These are phyloP conservation scores for Sugiyamaella lignohabitans DNA, from an alignment of 805 yeast genomes.

Conservation along the genomic window DNA sequence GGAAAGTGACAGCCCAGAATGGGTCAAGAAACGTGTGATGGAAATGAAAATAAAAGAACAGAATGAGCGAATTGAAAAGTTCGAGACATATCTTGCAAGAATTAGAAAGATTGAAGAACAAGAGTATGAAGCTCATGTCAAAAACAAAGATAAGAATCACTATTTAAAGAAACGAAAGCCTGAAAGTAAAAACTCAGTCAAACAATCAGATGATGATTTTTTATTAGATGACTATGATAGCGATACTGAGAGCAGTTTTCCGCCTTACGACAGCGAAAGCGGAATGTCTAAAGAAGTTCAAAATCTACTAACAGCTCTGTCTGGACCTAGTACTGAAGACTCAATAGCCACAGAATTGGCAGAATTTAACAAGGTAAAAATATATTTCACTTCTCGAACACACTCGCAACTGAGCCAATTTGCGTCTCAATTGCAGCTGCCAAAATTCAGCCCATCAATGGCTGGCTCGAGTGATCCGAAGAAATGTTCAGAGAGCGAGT, in stretches of 20 bases:
- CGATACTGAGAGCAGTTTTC: not conserved
- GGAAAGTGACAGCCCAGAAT: slow-evolving; percentile 69
- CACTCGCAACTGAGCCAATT: slow-evolving; percentile 86
- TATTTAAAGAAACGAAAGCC: too few species aligned
- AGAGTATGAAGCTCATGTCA: slow-evolving; percentile 5
- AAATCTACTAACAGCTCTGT: slow-evolving; percentile 39
- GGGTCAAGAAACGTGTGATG: slow-evolving; percentile 48
- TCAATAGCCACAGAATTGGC: slow-evolving; percentile 10
- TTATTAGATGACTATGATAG: slow-evolving; percentile 32
- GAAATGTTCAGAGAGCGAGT: slow-evolving; percentile 37
- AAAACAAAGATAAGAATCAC: not conserved
- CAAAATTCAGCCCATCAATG: slow-evolving; percentile 59
- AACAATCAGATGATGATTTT: slow-evolving; percentile 1
- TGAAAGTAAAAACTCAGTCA: too few species aligned
- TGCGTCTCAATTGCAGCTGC: slow-evolving; percentile 58
- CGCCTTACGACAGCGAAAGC: slow-evolving; percentile 25
- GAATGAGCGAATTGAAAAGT: slow-evolving; percentile 18
- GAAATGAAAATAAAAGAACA: slow-evolving; percentile 18
- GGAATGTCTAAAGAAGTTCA: slow-evolving; percentile 42
- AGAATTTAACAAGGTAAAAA: slow-evolving; percentile 37
- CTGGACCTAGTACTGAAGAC: slow-evolving; percentile 12
- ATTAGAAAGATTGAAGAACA: slow-evolving; percentile 14
- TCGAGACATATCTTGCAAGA: slow-evolving; percentile 20
- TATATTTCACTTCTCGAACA: slow-evolving; percentile 76
- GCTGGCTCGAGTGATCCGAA: too few species aligned